Evolutionary conservation across 1,139 yeast species (phyloP), one percentile per base, ranked within the genome.

Genomic region (Sugiyamaella grinbergsii): DNA sequence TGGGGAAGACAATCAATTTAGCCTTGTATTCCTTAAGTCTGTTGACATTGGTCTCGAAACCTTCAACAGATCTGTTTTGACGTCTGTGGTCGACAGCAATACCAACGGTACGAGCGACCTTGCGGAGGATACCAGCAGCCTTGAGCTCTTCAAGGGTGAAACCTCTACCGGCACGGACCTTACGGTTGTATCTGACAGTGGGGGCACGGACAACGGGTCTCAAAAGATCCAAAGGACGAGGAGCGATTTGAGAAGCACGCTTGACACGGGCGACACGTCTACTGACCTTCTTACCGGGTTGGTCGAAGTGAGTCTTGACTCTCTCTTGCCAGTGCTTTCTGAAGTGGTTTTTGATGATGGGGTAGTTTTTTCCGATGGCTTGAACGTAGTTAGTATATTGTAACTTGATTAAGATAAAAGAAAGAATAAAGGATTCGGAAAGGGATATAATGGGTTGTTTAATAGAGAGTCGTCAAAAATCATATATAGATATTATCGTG

Each of bases 61-160:
- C 91, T 81, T 91, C 98, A 71, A 87, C 88, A 69, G 93, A 85
- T 81, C 88, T 90, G 96, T 93, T 94, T 76, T 86, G 95, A 81
- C 98, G 93, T 83, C 98, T 93, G 94, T 88, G 96, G 83, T 93
- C 98, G 71, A 93, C 98, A 68, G 98, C 88, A 71, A 93, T 88
- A 77, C 98, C 98, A 71, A 93, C 78, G 72, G 98, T 85, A 84
- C 95, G 89, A 73, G 98, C 98, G 80, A 89, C 88, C 76, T 90
- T 87, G 70, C 95, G 82, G 33, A 39, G 26, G 71, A 89, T 82
- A 72, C 96, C 96, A 73, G 89, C 98, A 74, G 97, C 97, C 84
- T 93, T 93, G 72, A 94, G 79, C 83, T 93, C 98, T 74, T 95
- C 95, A 68, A 91, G 82, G 68, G 98, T 82, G 89, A 93, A 93